Conservation (phyloP, 208 protist species). For the Trypanosoma grayi region DNA sequence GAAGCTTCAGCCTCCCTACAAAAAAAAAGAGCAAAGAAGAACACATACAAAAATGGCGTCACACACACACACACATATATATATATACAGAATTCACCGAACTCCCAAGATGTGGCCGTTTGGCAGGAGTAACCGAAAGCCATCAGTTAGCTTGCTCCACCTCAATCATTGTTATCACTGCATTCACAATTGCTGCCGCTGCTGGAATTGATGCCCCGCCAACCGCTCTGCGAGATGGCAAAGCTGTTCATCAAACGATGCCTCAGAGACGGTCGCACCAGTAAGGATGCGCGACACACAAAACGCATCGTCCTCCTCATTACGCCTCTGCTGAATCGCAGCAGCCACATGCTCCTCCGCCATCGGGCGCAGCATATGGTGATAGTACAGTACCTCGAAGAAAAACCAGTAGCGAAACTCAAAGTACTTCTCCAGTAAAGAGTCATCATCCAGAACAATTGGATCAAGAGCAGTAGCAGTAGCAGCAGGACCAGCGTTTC, state of each 20-base stretch:
- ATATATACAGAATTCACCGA: no score
- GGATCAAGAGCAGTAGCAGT: background rate
- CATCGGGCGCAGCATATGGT: conserved; percentile 27
- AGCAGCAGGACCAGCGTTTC: background rate
- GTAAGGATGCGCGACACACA: conserved; percentile 14
- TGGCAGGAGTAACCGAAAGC: no score
- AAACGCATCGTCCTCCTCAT: background rate
- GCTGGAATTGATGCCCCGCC: background rate
- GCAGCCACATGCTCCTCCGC: conserved; percentile 20
- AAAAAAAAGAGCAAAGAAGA: no score
- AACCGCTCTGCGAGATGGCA: conserved; percentile 1
- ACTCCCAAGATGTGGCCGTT: no score
- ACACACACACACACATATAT: no score
- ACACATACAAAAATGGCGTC: no score
- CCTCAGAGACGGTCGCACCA: conserved; percentile 13
- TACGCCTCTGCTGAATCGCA: background rate
- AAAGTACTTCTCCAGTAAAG: conserved; percentile 30
- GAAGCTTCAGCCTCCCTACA: no score
- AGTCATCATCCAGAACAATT: background rate
- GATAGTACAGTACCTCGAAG: conserved; percentile 64
- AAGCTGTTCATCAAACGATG: background rate
- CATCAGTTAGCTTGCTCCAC: no score
- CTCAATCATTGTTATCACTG: no score
- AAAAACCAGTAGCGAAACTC: conserved; percentile 76
- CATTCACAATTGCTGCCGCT: background rate